phyloP scores from a whole-genome alignment of 805 yeast genomes.

The Wickerhamomyces hampshirensis region DNA sequence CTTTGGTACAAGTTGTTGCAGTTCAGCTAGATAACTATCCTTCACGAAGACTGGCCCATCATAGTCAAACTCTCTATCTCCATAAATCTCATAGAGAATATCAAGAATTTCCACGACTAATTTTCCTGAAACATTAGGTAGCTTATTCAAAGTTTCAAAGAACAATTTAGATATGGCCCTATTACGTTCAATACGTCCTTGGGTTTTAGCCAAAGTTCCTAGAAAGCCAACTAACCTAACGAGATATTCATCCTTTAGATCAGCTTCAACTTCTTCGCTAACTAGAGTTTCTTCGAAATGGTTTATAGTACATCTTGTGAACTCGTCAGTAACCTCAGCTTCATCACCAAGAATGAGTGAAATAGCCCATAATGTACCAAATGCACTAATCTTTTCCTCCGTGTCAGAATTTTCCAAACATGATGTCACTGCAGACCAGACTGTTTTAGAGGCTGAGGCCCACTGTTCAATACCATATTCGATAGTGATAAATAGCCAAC shows the following conservation, averaged over 20 bases:
- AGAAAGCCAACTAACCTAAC: slow-evolving; percentile 47
- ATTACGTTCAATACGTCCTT: slow-evolving; percentile 42
- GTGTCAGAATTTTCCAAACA: slow-evolving; percentile 17
- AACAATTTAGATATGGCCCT: slow-evolving; percentile 41
- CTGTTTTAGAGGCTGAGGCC: slow-evolving; percentile 8
- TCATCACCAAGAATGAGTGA: slow-evolving; percentile 25
- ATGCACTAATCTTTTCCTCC: slow-evolving; percentile 29
- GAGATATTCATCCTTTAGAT: slow-evolving; percentile 33
- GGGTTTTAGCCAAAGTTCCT: slow-evolving; percentile 43
- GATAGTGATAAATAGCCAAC: slow-evolving; percentile 43
- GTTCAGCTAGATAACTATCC: slow-evolving; percentile 38
- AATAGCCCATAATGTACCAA: slow-evolving; percentile 43
- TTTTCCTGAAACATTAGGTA: slow-evolving; percentile 30
- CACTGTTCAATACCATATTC: slow-evolving; percentile 14
- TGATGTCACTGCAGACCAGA: slow-evolving; percentile 11
- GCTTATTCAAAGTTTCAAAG: slow-evolving; percentile 24
- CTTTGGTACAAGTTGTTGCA: slow-evolving; percentile 41
- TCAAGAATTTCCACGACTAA: slow-evolving; percentile 58
- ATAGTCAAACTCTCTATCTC: slow-evolving; percentile 63
- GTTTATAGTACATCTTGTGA: slow-evolving; percentile 21
- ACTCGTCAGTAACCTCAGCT: slow-evolving; percentile 20
- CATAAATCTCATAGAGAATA: slow-evolving; percentile 70
- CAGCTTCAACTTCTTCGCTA: slow-evolving; percentile 17
- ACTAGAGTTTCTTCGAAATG: slow-evolving; percentile 17
- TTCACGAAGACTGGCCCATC: slow-evolving; percentile 65